Conservation (phyloP, 2,329 filamentous ascomycete species). For the Ophiostoma ips region DNA sequence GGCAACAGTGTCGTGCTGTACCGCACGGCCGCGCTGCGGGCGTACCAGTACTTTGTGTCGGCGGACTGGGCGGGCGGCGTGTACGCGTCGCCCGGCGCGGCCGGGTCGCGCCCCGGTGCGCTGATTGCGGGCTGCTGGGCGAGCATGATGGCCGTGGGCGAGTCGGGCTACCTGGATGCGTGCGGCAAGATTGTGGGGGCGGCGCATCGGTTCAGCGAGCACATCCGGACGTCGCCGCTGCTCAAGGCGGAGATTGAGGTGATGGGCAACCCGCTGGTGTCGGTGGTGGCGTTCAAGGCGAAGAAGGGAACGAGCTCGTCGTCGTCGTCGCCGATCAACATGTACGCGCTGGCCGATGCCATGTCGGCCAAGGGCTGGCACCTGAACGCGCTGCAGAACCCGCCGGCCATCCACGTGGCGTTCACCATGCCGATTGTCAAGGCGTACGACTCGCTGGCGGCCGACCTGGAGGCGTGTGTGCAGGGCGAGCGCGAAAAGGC, state of each 20-base stretch:
- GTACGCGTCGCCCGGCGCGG: slow-evolving; percentile 84
- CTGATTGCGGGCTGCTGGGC: slow-evolving; percentile 96
- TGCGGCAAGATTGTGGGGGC: slow-evolving; percentile 81
- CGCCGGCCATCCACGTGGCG: slow-evolving; percentile 84
- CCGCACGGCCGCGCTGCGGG: slow-evolving; percentile 61
- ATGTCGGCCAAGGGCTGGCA: slow-evolving; percentile 86
- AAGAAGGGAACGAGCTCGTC: slow-evolving; percentile 29
- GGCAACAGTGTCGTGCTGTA: slow-evolving; percentile 91
- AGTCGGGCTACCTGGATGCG: slow-evolving; percentile 73
- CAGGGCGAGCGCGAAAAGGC: slow-evolving; percentile 72
- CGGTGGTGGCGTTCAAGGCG: slow-evolving; percentile 68
- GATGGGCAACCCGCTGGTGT: slow-evolving; percentile 74
- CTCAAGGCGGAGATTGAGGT: slow-evolving; percentile 63
- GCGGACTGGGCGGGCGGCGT: slow-evolving; percentile 93
- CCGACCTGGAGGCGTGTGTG: slow-evolving; percentile 53
- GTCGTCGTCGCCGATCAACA: slow-evolving; percentile 48
- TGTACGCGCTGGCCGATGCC: slow-evolving; percentile 86
- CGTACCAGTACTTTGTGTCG: slow-evolving; percentile 92
- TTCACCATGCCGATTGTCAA: slow-evolving; percentile 78
- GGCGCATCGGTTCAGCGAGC: slow-evolving; percentile 66
- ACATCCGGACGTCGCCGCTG: slow-evolving; percentile 54
- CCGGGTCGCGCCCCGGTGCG: slow-evolving; percentile 81
- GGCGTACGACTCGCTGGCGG: slow-evolving; percentile 65
- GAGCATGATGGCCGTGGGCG: slow-evolving; percentile 75
- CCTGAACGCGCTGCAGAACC: slow-evolving; percentile 82